Evolutionary conservation across 176 grass and related monocot genomes (phyloP).

Genomic region (Chrysopogon serrulatus): DNA sequence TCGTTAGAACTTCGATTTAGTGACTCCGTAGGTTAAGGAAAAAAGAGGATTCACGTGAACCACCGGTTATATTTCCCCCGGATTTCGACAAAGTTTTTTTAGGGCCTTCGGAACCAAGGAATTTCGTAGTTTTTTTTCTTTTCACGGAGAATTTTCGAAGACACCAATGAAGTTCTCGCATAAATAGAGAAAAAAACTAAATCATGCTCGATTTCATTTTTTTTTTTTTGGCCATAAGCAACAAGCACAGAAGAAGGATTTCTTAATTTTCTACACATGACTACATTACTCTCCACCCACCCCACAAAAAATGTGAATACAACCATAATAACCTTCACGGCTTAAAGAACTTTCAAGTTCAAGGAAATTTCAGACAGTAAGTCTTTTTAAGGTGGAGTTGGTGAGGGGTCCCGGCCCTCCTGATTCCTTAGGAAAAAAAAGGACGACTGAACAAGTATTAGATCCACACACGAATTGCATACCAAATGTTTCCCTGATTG

Average conservation of each 20-base stretch:
- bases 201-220: not conserved
- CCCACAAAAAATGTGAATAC: not conserved
- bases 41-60: not conserved
- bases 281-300: not conserved
- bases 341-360: not conserved
- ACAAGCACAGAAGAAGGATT: not conserved
- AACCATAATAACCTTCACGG: too few species aligned
- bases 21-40: not conserved
- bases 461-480: not conserved
- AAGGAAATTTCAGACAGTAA: not conserved
- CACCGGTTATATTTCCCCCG: not conserved
- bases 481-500: not conserved
- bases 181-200: not conserved
- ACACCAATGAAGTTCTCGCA: not conserved
- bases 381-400: not conserved
- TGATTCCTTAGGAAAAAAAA: not conserved
- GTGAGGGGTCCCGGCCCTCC: not conserved
- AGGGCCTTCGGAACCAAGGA: not conserved
- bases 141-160: not conserved
- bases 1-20: not conserved
- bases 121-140: not conserved
- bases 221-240: not conserved
- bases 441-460: not conserved
- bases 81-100: not conserved
- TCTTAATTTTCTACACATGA: not conserved